These are phyloP conservation scores for Helotiales sp. DNA, from an alignment of 2,329 filamentous ascomycete genomes.

Conservation along the genomic window DNA sequence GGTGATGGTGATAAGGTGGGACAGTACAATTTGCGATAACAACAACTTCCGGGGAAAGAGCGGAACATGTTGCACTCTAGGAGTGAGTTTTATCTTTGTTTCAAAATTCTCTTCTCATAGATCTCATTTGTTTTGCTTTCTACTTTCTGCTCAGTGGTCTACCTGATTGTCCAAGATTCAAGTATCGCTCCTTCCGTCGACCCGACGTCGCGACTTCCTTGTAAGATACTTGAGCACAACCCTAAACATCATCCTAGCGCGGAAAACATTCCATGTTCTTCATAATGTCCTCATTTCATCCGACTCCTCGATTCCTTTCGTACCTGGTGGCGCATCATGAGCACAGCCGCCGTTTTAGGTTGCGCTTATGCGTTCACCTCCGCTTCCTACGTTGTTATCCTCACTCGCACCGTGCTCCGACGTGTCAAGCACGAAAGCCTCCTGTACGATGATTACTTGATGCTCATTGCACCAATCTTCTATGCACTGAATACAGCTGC, in stretches of 20 bases:
- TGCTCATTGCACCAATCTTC: constrained; percentile 17
- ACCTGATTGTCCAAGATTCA: too few species aligned
- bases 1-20: constrained; percentile 8
- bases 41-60: too few species aligned
- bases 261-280: neutral
- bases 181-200: neutral
- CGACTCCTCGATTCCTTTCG: neutral
- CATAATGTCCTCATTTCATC: neutral
- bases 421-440: constrained; percentile 24
- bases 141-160: too few species aligned
- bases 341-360: constrained; percentile 8
- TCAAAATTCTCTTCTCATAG: too few species aligned
- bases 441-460: constrained; percentile 26
- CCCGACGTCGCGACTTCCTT: neutral
- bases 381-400: constrained; percentile 21
- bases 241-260: neutral
- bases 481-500: constrained; percentile 16
- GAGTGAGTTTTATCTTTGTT: too few species aligned
- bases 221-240: neutral
- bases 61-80: too few species aligned
- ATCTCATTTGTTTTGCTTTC: too few species aligned
- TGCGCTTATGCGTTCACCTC: constrained; percentile 21
- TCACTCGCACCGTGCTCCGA: constrained; percentile 21
- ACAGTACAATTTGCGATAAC: too few species aligned
- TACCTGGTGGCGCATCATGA: neutral